Evolutionary conservation across 106 monocot species (phyloP).

Genomic region (Ottelia alismoides): DNA sequence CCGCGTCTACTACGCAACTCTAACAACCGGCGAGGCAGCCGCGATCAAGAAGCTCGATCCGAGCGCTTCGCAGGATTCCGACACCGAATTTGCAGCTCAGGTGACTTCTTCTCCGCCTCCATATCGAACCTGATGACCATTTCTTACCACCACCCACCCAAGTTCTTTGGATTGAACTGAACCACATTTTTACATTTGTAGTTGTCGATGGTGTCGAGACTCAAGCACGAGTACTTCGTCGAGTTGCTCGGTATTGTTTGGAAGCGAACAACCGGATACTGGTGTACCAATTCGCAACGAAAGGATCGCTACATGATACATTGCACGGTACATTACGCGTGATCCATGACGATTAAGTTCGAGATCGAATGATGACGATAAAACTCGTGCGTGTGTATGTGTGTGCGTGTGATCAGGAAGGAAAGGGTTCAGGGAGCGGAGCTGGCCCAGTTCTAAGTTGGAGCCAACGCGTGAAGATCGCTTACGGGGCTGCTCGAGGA

Average conservation of each 20-base stretch:
- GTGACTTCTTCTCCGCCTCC: conserved; percentile 11
- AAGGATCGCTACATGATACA: conserved; percentile 75
- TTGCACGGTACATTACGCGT: conserved; percentile 84
- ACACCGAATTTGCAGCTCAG: conserved; percentile 69
- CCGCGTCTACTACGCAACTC: conserved; percentile 45
- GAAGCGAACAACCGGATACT: conserved; percentile 62
- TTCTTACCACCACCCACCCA: no score
- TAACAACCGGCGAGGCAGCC: conserved; percentile 34
- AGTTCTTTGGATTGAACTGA: no score
- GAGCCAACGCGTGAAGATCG: conserved; percentile 53
- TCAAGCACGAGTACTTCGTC: conserved; percentile 69
- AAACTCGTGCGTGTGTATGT: neutral
- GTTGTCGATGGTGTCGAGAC: conserved; percentile 69
- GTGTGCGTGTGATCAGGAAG: conserved; percentile 17
- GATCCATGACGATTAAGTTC: neutral
- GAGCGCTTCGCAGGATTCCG: conserved; percentile 44
- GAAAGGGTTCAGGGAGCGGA: conserved; percentile 51
- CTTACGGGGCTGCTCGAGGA: conserved; percentile 61
- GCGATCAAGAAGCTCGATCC: conserved; percentile 83
- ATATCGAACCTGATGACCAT: no score
- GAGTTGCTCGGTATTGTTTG: conserved; percentile 68
- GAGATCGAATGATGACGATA: neutral
- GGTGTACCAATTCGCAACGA: conserved; percentile 64
- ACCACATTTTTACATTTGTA: conserved; percentile 10
- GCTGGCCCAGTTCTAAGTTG: conserved; percentile 48